Percentiles rank a stretch among this genome's conserved stretches.
These are phyloP conservation scores for Pseudofabraea citricarpa DNA, from an alignment of 2,329 filamentous ascomycete genomes.

Conservation along the genomic window DNA sequence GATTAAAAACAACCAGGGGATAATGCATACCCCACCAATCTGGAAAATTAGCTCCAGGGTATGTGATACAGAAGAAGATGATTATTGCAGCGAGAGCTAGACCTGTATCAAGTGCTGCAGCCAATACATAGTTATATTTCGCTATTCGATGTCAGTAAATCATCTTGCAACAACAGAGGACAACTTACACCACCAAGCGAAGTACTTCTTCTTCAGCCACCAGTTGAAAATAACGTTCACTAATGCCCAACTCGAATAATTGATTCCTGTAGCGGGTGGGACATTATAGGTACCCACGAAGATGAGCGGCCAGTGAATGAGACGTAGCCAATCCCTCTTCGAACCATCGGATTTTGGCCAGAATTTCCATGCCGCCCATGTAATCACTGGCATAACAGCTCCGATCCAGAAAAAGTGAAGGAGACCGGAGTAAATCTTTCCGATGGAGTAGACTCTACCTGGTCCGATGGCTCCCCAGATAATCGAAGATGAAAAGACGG, in stretches of 20 bases:
- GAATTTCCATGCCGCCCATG: slow-evolving; percentile 34
- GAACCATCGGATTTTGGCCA: slow-evolving; percentile 26
- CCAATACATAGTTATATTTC: slow-evolving; percentile 49
- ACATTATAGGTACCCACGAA: slow-evolving; percentile 32
- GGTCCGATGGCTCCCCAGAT: slow-evolving; percentile 50
- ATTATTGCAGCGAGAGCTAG: slow-evolving; percentile 62
- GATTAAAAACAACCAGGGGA: slow-evolving; percentile 35
- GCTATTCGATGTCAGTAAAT: background rate
- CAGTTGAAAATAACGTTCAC: slow-evolving; percentile 70
- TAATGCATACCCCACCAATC: slow-evolving; percentile 54
- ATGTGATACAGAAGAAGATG: slow-evolving; percentile 66
- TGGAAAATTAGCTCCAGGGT: slow-evolving; percentile 44
- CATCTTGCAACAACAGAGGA: background rate
- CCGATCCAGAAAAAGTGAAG: slow-evolving; percentile 49
- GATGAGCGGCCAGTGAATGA: slow-evolving; percentile 28
- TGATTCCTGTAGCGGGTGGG: slow-evolving; percentile 60
- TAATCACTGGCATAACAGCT: slow-evolving; percentile 35
- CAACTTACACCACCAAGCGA: slow-evolving; percentile 61
- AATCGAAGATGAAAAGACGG: slow-evolving; percentile 41
- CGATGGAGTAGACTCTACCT: slow-evolving; percentile 57
- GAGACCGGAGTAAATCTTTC: slow-evolving; percentile 51
- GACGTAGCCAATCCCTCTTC: slow-evolving; percentile 17
- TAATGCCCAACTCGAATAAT: slow-evolving; percentile 68
- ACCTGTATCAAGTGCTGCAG: slow-evolving; percentile 65
- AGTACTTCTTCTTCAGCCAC: slow-evolving; percentile 57